Base-by-base conservation (phyloP, 106 monocot genomes). In the Acanthochlamys bracteata region DNA sequence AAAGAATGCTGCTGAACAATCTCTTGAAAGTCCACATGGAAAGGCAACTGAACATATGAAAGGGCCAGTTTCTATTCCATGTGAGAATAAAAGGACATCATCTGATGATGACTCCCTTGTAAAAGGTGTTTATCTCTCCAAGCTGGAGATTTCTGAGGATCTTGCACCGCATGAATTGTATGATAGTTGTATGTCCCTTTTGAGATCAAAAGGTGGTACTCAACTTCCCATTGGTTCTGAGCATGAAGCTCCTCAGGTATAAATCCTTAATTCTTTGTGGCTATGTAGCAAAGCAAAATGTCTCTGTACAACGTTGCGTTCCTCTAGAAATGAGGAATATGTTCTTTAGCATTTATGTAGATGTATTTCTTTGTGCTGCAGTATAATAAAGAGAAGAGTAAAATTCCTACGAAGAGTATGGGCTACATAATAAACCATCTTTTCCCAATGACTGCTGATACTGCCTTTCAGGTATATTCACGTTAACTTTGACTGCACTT, bases 381-480 rank as follows among this genome's bases (percentile, higher is more conserved):
- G 83, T 58, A 56, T 16, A 58, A 74, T 49, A 53, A 63, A 20
- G 62, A 69, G 11, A 43, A 41, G 12, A 26, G 20, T 26, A 53
- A 20, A 41, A 27, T 64, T 41, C 53, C 42, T 33, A 61, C 59
- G 24, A 66, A 80, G 21, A 63, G 60, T 45, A 19, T 42, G 66
- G 66, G 62, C 21, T 13, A 20, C 19, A 53, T 27, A 24, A 17
- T 74, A 12, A 72, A 60, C 40, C 65, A 76, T 59, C 63, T 72
- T 41, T 77, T 83, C 19, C 78, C 89, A 13, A 49, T 27, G 41
- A 40, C 61, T 20, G 45, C 70, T 42, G 85, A 81, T 45, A 59
- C 40, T 63, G 65, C 73, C 21, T 93, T 74, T 65, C 70, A 80
- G 85, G 93, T 89, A 86, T 24, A 39, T 33, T 33, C 33, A 33